Base-by-base conservation (phyloP, 768 basidiomycete genomes). In the Amanita polypyramis region DNA sequence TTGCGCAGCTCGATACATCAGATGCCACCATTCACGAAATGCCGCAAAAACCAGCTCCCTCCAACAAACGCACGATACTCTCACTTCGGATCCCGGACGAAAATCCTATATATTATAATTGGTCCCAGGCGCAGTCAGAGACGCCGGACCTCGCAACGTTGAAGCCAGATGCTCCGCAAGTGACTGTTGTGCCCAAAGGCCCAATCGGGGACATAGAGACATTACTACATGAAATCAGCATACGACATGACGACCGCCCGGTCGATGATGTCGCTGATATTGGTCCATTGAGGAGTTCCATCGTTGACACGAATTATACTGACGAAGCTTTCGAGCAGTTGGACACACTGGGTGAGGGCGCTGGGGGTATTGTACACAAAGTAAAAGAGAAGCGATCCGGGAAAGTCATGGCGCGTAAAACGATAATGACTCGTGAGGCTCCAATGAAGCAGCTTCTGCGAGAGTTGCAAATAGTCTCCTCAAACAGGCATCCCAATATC, bases 311-410 rank as follows among this genome's bases (percentile, higher is more conserved):
- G 47, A 30, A 40, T 48, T 88, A 77, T 73, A 74, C 77, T 6
- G 87, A 91, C 60, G 76, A 77, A 47, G 60, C 79, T 49, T 72
- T 97, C 48, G 85, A 92, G 55, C 85, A 88, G 54, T 53, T 92
- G 7, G 63, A 69, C 11, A 78, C 89, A 46, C 70, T 99, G 2
- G 96, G 96, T 15, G 93, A 97, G 59, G 96, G 96, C 35, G 91
- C 93, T 47, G 93, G 94, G 39, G 96, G 96, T 39, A 93, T 92
- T 6, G 96, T 99, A 9, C 83, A 95, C 63, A 93, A 91, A 65
- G 94, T 97, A 40, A 79, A 72, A 62, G 90, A 96, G 63, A 82
- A 74, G 59, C 82, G 84, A 47, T 88, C 80, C 1, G 79, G 79
- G 29, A 70, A 72, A 61, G 75, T 93, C 56, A 83, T 96, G 79